Percentiles rank a stretch among this genome's conserved stretches.
Conservation (phyloP, 108 stramenopile species). For the Nitzschia sp. region DNA sequence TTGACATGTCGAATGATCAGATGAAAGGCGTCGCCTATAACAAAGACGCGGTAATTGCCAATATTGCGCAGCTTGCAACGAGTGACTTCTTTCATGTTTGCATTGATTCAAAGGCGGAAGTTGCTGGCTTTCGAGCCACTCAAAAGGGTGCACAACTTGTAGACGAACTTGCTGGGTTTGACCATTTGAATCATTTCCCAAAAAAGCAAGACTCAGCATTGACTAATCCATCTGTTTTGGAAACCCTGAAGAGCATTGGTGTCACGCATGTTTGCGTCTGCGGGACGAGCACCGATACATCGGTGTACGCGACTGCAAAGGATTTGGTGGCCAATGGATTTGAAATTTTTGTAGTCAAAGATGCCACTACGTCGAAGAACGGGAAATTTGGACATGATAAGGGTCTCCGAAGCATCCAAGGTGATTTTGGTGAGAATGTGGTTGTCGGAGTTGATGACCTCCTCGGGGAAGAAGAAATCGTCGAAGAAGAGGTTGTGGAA, state of each 20-base stretch:
- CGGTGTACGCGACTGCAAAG: constrained; percentile 12
- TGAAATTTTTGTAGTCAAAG: constrained; percentile 24
- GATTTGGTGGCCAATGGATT: constrained; percentile 17
- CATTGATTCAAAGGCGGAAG: constrained; percentile 21
- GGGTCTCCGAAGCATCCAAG: constrained; percentile 10
- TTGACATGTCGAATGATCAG: constrained; percentile 30
- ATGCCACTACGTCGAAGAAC: constrained; percentile 15
- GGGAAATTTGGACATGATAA: constrained; percentile 25
- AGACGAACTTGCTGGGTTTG: constrained; percentile 6
- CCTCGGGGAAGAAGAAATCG: constrained; percentile 17
- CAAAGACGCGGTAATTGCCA: constrained; percentile 17
- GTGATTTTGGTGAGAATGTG: constrained; percentile 6
- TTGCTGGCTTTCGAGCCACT: constrained; percentile 11
- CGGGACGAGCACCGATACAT: constrained; percentile 21
- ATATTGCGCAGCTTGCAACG: constrained; percentile 19
- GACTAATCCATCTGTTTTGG: constrained; percentile 1
- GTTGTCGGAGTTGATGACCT: constrained; percentile 21
- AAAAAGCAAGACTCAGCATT: constrained; percentile 23
- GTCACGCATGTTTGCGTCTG: constrained; percentile 29
- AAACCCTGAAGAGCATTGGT: constrained; percentile 1
- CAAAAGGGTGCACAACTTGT: constrained; percentile 23
- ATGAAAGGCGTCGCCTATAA: constrained; percentile 16
- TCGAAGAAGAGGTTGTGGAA: constrained; percentile 8
- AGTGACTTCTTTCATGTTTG: constrained; percentile 26
- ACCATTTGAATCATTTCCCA: constrained; percentile 5